Base-by-base conservation (phyloP, 805 yeast species). In the Diddensiella transvaalensis region DNA sequence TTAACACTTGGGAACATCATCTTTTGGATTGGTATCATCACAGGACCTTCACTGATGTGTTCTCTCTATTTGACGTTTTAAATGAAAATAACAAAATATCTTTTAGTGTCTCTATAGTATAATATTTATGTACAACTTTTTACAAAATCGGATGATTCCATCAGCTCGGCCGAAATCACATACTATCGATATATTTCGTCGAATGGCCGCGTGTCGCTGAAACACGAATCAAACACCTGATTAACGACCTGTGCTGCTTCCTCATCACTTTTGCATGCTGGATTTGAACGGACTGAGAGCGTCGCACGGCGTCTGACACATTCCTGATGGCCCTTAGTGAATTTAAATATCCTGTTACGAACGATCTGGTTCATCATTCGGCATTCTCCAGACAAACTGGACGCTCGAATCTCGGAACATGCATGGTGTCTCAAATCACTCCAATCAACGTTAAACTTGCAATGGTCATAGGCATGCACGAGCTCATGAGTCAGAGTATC, bases 401-500 rank as follows among this genome's bases (percentile, higher is more conserved):
- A 83, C 0, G 99, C 99, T 51, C 99, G 75, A 44, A 93, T 87
- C 53, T 93, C 99, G 0, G 97, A 83, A 65, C 99, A 93, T 0
- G 99, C 99, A 63, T 91, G 98, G 62, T 93, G 99, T 60, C 80
- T 79, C 61, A 93, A 70, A 65, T 91, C 80, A 48, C 75, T 61
- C 85, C 96, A 85, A 65, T 93, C 87, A 2, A 93, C 89, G 47
- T 87, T 73, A 72, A 93, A 93, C 65, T 88, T 84, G 55, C 87
- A 72, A 61, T 89, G 83, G 67, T 93, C 99, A 66, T 87, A 93
- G 53, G 89, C 93, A 66, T 93, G 99, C 29, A 93, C 81, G 64
- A 93, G 73, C 63, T 93, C 99, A 63, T 93, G 99, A 1, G 97
- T 77, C 53, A 93, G 68, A 0, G 95, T 87, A 60, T 93, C 98